phyloP scores from a whole-genome alignment of 225 moss, liverwort and hornwort species.

The Anthoceros angustus region DNA sequence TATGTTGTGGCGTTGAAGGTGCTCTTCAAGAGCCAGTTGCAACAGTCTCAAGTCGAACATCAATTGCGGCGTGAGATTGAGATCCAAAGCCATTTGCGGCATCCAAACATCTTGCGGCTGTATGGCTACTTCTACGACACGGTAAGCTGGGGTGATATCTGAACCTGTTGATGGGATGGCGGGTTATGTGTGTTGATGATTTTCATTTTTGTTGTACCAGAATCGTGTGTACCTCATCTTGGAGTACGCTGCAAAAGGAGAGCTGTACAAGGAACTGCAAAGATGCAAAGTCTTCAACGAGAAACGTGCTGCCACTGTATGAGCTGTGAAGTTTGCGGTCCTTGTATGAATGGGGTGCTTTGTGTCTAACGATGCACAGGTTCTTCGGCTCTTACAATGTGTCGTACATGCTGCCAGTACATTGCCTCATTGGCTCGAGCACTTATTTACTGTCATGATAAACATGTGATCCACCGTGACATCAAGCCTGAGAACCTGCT shows the following conservation, averaged over 20 bases:
- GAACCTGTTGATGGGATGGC: neutral
- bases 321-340: neutral
- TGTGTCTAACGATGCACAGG: neutral
- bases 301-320: slow-evolving; percentile 74
- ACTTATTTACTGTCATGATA: slow-evolving; percentile 60
- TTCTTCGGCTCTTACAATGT: neutral
- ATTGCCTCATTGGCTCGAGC: slow-evolving; percentile 67
- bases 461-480: slow-evolving; percentile 90
- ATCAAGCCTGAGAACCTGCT: slow-evolving; percentile 91
- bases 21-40: slow-evolving; percentile 78
- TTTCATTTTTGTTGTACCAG: slow-evolving; percentile 16
- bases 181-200: neutral
- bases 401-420: slow-evolving; percentile 27
- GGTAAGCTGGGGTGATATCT: slow-evolving; percentile 14
- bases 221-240: slow-evolving; percentile 76
- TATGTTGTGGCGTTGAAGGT: slow-evolving; percentile 90
- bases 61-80: slow-evolving; percentile 93
- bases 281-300: slow-evolving; percentile 69
- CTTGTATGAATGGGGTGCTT: too few relatives aligned
- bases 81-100: slow-evolving; percentile 92
- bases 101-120: slow-evolving; percentile 97
- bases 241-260: slow-evolving; percentile 88
- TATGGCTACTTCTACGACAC: slow-evolving; percentile 90
- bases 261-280: slow-evolving; percentile 91
- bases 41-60: slow-evolving; percentile 95